These are phyloP conservation scores for Xylariaceae sp. DNA, from an alignment of 2,329 filamentous ascomycete genomes.

Conservation along the genomic window DNA sequence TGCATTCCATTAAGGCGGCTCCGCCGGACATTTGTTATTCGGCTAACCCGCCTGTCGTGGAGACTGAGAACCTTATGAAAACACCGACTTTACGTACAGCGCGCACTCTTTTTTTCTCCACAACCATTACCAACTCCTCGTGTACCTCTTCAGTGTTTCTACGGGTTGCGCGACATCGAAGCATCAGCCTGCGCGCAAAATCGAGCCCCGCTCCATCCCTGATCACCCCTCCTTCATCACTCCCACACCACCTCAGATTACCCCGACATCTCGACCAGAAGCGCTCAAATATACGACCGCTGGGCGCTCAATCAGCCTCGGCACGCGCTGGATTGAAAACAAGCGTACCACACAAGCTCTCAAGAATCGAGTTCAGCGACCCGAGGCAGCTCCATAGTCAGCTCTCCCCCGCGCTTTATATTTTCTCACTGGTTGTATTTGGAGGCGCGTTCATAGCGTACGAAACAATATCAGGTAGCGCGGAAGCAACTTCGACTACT, in stretches of 20 bases:
- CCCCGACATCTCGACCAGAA: too few relatives aligned
- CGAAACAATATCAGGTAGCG: slow-evolving; percentile 5
- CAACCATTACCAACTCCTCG: slow-evolving; percentile 8
- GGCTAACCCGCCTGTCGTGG: neutral
- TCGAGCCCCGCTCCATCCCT: slow-evolving; percentile 10
- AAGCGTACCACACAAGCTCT: too few relatives aligned
- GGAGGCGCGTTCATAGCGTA: slow-evolving; percentile 18
- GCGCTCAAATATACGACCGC: too few relatives aligned
- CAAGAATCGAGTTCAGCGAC: too few relatives aligned
- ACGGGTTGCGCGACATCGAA: slow-evolving; percentile 6
- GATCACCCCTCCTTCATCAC: slow-evolving; percentile 8
- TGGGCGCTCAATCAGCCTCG: too few relatives aligned
- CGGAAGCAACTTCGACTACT: slow-evolving; percentile 1
- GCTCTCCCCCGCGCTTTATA: slow-evolving; percentile 19
- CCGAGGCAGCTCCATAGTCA: slow-evolving; percentile 6
- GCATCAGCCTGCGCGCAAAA: slow-evolving; percentile 8
- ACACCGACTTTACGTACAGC: slow-evolving; percentile 6
- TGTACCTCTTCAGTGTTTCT: slow-evolving; percentile 4
- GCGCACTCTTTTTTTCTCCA: slow-evolving; percentile 11
- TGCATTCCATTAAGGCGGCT: neutral
- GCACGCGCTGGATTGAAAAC: too few relatives aligned
- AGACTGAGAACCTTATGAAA: slow-evolving; percentile 13
- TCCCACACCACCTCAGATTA: slow-evolving; percentile 10
- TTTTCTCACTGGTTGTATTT: slow-evolving; percentile 15
- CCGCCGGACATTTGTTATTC: neutral